Percentiles rank a stretch among this genome's conserved stretches.
Evolutionary conservation across 768 basidiomycete genomes (phyloP).

Genomic region (Antrodiella citrinella): DNA sequence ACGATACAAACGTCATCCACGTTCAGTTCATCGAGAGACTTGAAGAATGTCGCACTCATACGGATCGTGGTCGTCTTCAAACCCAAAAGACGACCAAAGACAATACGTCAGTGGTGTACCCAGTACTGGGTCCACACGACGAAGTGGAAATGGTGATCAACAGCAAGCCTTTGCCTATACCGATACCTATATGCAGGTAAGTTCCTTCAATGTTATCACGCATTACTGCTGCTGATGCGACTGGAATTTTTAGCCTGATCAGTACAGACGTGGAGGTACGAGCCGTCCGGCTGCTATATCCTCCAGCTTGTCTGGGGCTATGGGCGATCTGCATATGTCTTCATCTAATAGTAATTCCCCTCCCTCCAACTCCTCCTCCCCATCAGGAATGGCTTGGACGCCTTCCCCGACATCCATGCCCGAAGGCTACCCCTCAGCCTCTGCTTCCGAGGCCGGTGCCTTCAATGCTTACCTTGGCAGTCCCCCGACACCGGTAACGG

Average conservation of each 20-base stretch:
- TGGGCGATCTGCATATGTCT: constrained; percentile 44
- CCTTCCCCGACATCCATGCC: constrained; percentile 15
- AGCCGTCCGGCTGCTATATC: constrained; percentile 27
- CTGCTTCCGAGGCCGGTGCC: background rate
- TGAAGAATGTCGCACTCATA: constrained; percentile 14
- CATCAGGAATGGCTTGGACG: constrained; percentile 19
- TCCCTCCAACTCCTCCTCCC: constrained; percentile 17
- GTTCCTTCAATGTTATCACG: constrained; percentile 13
- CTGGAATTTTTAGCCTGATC: constrained; percentile 4
- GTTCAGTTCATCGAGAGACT: constrained; percentile 2
- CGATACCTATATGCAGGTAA: constrained; percentile 29
- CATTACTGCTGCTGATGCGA: background rate
- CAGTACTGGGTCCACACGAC: constrained; percentile 9
- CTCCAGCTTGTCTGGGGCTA: constrained; percentile 52
- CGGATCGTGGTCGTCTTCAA: constrained; percentile 10
- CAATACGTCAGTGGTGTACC: constrained; percentile 9
- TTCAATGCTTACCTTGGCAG: background rate
- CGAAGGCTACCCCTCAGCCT: constrained; percentile 8
- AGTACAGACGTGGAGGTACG: constrained; percentile 16
- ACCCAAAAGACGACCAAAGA: constrained; percentile 8
- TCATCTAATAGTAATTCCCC: constrained; percentile 14
- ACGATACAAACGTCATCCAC: background rate
- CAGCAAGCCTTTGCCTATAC: constrained; percentile 17
- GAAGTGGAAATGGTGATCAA: constrained; percentile 13
- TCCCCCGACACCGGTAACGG: background rate